Evolutionary conservation across 1,139 yeast genomes (phyloP), one percentile per base, ranked within the genome.

Genomic region (Hyphopichia fennica): DNA sequence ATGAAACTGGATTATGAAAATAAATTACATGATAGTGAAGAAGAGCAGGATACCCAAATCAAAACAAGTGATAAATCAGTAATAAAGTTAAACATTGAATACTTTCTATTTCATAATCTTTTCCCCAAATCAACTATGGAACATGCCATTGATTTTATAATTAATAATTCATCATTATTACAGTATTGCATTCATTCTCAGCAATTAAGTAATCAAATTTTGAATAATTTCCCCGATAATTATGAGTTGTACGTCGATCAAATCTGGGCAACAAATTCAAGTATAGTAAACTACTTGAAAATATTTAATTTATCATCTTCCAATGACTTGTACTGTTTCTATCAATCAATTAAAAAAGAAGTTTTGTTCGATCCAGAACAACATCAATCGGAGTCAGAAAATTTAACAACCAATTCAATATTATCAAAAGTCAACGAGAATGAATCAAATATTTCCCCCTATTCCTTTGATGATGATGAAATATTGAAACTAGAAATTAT

Each of bases 401-500:
- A 4, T 10, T 10, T 25, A 5, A 25, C 23, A 17, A 25, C n/a
- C 4, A 35, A 36, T 29, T 4, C 14, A 28, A 36, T 36, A 4
- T 15, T 36, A 9, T 6, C 13, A 20, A 29, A 9, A 5, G 28
- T 36, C 18, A 27, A 17, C 18, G 25, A 20, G 25, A 45, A 45
- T 34, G 60, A 56, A 42, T 36, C 45, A 18, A 43, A 43, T 31
- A 36, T 41, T 15, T 45, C 50, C 14, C 57, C 59, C 4, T 41
- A 45, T 25, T 51, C 56, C 23, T 55, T 51, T 34, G 46, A 42
- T 30, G 57, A 54, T 14, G 47, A 43, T 10, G 51, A 55, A 38
- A 51, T 54, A 34, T 45, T 45, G 19, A 39, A 52, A 9, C 38
- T 56, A n/a, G 60, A 56, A 31, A 39, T 49, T 11, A 51, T 52